These are phyloP conservation scores for Corylus americana DNA, from an alignment of 306 rosid genomes.

Conservation along the genomic window DNA sequence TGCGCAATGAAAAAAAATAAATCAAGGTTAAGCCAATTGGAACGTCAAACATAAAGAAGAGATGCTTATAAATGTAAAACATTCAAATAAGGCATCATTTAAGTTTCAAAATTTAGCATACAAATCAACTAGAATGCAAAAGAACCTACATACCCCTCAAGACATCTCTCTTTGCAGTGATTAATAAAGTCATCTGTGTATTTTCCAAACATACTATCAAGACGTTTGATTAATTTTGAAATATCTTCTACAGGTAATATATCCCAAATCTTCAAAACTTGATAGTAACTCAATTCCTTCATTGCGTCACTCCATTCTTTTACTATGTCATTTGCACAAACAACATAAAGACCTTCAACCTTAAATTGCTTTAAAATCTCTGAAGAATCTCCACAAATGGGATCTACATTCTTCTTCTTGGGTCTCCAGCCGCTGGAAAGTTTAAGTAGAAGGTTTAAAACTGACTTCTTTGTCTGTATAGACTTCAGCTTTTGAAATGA, in stretches of 20 bases:
- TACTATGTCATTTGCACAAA: constrained; percentile 57
- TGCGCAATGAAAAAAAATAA: constrained; percentile 7
- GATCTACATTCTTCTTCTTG: constrained; percentile 34
- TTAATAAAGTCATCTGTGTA: constrained; percentile 53
- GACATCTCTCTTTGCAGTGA: constrained; percentile 51
- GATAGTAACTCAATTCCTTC: constrained; percentile 40
- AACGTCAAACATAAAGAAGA: neutral
- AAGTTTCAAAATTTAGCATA: neutral
- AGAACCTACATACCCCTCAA: constrained; percentile 49
- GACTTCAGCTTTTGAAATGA: constrained; percentile 56
- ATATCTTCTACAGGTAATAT: constrained; percentile 52
- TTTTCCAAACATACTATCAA: constrained; percentile 53
- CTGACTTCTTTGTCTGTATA: constrained; percentile 39
- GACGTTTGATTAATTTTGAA: constrained; percentile 58
- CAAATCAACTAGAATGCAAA: neutral
- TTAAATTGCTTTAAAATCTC: constrained; percentile 54
- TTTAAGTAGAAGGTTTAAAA: constrained; percentile 52
- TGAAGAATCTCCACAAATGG: constrained; percentile 47
- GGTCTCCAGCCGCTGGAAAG: constrained; percentile 83
- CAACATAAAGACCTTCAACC: constrained; percentile 52
- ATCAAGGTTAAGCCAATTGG: neutral
- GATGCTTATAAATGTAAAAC: too few relatives aligned
- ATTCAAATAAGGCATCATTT: neutral
- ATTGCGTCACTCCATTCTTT: constrained; percentile 47
- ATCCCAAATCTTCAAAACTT: constrained; percentile 79